phyloP scores from a whole-genome alignment of 441 rosid species.

The Gossypium aridum region DNA sequence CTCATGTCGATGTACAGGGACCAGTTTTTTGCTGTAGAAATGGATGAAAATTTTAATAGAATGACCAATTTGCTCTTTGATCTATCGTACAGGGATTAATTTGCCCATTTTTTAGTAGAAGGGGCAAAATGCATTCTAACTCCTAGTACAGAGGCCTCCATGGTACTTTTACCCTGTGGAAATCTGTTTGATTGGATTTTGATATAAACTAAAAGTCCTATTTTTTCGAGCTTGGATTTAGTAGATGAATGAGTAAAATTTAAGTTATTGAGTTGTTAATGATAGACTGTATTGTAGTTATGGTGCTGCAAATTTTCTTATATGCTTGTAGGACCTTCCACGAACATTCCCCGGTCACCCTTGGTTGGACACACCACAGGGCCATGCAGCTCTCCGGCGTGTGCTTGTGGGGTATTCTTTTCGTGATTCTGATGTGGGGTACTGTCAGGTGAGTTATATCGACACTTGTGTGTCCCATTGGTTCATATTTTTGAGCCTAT shows the following conservation, averaged over 20 bases:
- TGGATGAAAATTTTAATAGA: too few relatives aligned
- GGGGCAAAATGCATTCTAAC: too few relatives aligned
- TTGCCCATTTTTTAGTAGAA: too few relatives aligned
- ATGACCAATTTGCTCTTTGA: too few relatives aligned
- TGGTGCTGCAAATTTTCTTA: not conserved
- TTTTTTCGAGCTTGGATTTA: not conserved
- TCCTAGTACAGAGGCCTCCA: too few relatives aligned
- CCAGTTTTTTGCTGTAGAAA: too few relatives aligned
- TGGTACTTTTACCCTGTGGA: too few relatives aligned
- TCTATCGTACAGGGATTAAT: too few relatives aligned
- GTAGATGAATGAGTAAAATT: not conserved
- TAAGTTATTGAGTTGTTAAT: not conserved
- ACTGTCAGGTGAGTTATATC: constrained; percentile 69
- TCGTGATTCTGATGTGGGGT: constrained; percentile 99
- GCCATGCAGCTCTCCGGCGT: constrained; percentile 82
- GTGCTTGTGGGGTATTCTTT: constrained; percentile 94
- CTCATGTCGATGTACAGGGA: too few relatives aligned
- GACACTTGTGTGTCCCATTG: not conserved
- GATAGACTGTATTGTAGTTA: not conserved
- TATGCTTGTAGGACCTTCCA: constrained; percentile 55
- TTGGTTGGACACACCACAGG: constrained; percentile 96
- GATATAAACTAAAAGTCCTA: not conserved
- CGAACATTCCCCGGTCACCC: constrained; percentile 44
- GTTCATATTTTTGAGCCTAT: not conserved
- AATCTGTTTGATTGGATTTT: not conserved